phyloP scores from a whole-genome alignment of 2,329 filamentous ascomycete species.

The Beauveria sp. region DNA sequence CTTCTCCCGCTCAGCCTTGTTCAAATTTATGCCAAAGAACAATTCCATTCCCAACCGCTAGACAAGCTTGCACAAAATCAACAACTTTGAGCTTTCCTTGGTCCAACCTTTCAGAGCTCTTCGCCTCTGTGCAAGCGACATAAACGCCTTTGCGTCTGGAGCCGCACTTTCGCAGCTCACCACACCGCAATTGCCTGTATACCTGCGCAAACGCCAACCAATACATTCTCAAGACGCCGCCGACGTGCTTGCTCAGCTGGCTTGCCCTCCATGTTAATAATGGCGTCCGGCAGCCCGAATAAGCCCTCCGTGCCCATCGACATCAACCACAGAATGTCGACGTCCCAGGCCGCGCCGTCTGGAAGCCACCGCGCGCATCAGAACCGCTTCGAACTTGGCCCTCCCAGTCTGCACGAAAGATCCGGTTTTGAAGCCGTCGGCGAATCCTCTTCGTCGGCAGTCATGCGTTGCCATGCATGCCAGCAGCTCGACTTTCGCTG shows the following conservation, averaged over 20 bases:
- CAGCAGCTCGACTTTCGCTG: constrained; percentile 67
- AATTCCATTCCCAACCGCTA: constrained; percentile 1
- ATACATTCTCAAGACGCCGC: not conserved
- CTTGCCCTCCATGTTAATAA: constrained; percentile 6
- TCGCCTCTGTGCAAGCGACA: not conserved
- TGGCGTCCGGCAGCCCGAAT: not conserved
- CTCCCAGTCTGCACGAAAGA: constrained; percentile 40
- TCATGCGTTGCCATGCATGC: constrained; percentile 64
- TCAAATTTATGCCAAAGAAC: constrained; percentile 1
- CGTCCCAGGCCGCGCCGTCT: not conserved
- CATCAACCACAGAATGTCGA: not conserved
- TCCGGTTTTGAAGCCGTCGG: not conserved
- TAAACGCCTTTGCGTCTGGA: not conserved
- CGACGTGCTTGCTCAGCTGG: not conserved
- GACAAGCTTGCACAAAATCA: not conserved
- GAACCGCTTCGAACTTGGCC: constrained; percentile 35
- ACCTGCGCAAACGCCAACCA: not conserved
- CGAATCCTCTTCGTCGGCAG: constrained; percentile 26
- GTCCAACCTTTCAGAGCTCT: not conserved
- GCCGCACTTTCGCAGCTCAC: not conserved
- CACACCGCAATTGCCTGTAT: not conserved
- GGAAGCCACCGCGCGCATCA: not conserved
- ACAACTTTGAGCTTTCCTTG: no score
- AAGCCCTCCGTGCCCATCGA: constrained; percentile 2
- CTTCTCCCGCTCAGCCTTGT: not conserved